phyloP scores from a whole-genome alignment of 768 basidiomycete species.

The Cantharellus anzutake region DNA sequence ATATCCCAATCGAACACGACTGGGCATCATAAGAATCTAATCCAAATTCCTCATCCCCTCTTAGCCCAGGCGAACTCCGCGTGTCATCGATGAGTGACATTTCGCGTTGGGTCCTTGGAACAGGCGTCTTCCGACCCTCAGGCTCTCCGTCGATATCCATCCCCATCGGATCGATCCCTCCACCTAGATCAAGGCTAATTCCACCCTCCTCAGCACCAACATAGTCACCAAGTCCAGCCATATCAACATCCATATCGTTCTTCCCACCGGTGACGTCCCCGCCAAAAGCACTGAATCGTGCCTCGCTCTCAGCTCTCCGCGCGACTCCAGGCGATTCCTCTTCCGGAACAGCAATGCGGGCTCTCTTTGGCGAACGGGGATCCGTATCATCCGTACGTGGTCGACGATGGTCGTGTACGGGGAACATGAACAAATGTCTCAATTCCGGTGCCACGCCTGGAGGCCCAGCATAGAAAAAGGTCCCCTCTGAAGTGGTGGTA shows the following conservation, averaged over 20 bases:
- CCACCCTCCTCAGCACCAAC: constrained; percentile 35
- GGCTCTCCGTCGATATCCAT: constrained; percentile 17
- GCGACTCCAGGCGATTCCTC: constrained; percentile 53
- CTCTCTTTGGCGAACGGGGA: constrained; percentile 21
- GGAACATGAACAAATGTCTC: constrained; percentile 67
- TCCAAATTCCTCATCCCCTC: background rate
- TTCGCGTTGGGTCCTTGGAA: background rate
- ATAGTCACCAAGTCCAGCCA: constrained; percentile 33
- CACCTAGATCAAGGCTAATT: constrained; percentile 48
- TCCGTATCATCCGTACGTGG: constrained; percentile 46
- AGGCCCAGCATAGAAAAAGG: constrained; percentile 65
- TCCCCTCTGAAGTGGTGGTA: constrained; percentile 46
- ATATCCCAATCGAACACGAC: constrained; percentile 61
- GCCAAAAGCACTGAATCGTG: constrained; percentile 33
- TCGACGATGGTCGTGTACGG: constrained; percentile 26
- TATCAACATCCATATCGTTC: constrained; percentile 26
- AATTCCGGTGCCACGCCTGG: constrained; percentile 71
- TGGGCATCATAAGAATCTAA: constrained; percentile 44
- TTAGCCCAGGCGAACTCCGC: background rate
- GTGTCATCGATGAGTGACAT: background rate
- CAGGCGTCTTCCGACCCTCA: background rate
- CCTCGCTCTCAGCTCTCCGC: constrained; percentile 45
- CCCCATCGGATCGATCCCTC: constrained; percentile 18
- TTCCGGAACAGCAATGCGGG: constrained; percentile 27
- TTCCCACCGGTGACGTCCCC: constrained; percentile 35